phyloP scores from a whole-genome alignment of 1,284 basidiomycete species.

The Abortiporus biennis region DNA sequence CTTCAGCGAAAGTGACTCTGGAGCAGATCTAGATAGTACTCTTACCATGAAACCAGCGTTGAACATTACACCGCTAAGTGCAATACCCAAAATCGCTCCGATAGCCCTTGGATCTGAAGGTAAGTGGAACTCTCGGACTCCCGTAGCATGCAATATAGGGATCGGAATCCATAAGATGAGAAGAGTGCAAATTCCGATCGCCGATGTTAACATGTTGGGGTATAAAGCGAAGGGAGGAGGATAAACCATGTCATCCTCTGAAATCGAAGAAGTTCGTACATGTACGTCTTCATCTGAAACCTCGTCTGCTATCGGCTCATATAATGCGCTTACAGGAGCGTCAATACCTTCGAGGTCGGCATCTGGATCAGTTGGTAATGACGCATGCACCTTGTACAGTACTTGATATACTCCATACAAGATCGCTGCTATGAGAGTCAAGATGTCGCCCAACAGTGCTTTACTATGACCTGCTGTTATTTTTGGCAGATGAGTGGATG shows the following conservation, averaged over 20 bases:
- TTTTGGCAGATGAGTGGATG: neutral
- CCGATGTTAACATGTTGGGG: slow-evolving; percentile 66
- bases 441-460: slow-evolving; percentile 67
- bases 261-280: slow-evolving; percentile 14
- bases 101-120: slow-evolving; percentile 41
- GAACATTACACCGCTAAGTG: slow-evolving; percentile 61
- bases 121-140: slow-evolving; percentile 52
- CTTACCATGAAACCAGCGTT: slow-evolving; percentile 75
- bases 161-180: slow-evolving; percentile 66
- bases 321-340: slow-evolving; percentile 31
- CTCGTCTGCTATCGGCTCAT: slow-evolving; percentile 15
- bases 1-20: slow-evolving; percentile 4
- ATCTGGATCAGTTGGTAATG: slow-evolving; percentile 56
- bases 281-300: slow-evolving; percentile 18
- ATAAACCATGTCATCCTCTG: slow-evolving; percentile 30
- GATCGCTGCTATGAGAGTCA: slow-evolving; percentile 68
- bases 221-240: slow-evolving; percentile 74
- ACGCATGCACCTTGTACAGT: slow-evolving; percentile 74
- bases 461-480: slow-evolving; percentile 26
- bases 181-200: slow-evolving; percentile 63
- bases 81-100: slow-evolving; percentile 54
- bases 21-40: slow-evolving; percentile 1
- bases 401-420: slow-evolving; percentile 73
- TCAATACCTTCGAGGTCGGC: slow-evolving; percentile 35
- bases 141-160: slow-evolving; percentile 58